Evolutionary conservation across 306 rosid species (phyloP), one percentile per base, ranked within the genome.

Genomic region (Castanea mollissima): DNA sequence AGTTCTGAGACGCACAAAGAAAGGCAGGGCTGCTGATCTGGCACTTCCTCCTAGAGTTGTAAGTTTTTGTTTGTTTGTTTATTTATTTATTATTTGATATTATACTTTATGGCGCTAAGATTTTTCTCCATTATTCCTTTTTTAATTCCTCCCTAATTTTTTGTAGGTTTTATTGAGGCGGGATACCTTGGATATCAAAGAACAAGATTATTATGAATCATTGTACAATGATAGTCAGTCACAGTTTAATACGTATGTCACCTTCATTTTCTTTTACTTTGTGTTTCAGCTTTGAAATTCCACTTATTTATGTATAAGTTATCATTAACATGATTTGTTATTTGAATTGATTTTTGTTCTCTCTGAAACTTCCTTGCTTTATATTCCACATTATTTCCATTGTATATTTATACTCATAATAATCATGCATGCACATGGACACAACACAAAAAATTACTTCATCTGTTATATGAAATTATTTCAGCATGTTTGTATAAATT

Each of bases 1-100:
- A 76, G 85, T 92, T 54, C 85, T 95, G 65, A 87, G 99, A 77
- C 91, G 98, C 21, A 92, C 99, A n/a, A 95, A 92, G 84, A 76
- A 87, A 78, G 97, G 97, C 80, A 85, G 99, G 80, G 97, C 98
- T 73, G 88, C 96, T 74, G 99, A 95, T 81, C 98, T 95, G 54
- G 96, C 95, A 64, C 97, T 95, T 76, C 99, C 99, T 69, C 97
- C 98, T 31, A 85, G 99, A 88, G 92, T 91, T 60, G 98, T 95
- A 87, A 85, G 97, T 87, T 77, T 79, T 46, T 55, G 62, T 41
- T 41, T 41, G 46, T 41, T 41, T 8, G 12, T 8, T 41, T 41
- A 8, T 41, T 41, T 41, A 41, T 2, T 41, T 41, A 41, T 41
- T 41, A 41, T 41, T 41, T 41, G 11, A 41, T 41, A 41, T 41